phyloP scores from a whole-genome alignment of 2,329 filamentous ascomycete genomes.

The Colletotrichum tanaceti region DNA sequence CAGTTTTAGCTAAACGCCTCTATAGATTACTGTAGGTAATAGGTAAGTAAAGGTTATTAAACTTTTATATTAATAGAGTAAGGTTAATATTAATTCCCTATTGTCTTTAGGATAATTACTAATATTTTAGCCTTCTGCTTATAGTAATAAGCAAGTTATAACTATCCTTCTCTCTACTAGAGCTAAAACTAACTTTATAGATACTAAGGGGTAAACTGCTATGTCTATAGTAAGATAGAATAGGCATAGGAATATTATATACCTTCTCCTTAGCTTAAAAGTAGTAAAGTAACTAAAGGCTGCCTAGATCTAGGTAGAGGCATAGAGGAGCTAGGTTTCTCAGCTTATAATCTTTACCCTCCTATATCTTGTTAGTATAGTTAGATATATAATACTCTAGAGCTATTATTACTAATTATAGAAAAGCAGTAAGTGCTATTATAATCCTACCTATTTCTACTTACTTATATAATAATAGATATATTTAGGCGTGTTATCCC shows the following conservation, averaged over 20 bases:
- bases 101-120: not conserved
- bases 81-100: not conserved
- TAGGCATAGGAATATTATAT: not conserved
- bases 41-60: not conserved
- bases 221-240: not conserved
- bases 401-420: no score
- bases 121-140: not conserved
- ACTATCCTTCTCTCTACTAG: not conserved
- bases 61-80: not conserved
- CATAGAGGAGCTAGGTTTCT: no score
- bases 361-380: no score
- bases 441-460: no score
- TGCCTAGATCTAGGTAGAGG: no score
- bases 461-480: no score
- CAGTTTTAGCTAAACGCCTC: not conserved
- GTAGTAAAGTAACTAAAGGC: no score
- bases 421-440: no score
- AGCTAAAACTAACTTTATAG: not conserved
- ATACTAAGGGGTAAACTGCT: not conserved
- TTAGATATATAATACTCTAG: no score
- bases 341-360: no score
- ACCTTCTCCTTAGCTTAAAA: not conserved
- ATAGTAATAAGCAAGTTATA: not conserved
- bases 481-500: no score
- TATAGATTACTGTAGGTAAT: not conserved